These are phyloP conservation scores for Penicillium atrosanguineum DNA, from an alignment of 495 filamentous ascomycete genomes.

Conservation along the genomic window DNA sequence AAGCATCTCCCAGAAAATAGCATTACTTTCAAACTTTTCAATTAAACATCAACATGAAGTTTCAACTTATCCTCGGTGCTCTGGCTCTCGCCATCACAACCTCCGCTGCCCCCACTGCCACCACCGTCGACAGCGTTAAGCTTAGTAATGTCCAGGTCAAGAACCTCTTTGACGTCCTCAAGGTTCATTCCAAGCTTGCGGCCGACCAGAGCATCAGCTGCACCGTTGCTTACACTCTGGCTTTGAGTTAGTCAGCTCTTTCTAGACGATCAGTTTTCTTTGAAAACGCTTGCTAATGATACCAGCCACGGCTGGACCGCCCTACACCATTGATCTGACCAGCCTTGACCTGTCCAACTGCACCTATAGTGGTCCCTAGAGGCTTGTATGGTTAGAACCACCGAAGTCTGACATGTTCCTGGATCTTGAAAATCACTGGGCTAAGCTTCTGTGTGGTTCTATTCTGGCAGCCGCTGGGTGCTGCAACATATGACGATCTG, in stretches of 20 bases:
- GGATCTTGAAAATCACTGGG: background rate
- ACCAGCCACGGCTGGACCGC: conserved; percentile 5
- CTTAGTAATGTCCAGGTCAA: conserved; percentile 9
- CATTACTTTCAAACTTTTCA: background rate
- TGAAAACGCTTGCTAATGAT: background rate
- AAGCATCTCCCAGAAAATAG: background rate
- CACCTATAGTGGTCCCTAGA: conserved; percentile 10
- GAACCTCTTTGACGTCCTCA: conserved; percentile 3
- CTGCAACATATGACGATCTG: background rate
- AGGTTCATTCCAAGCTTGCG: background rate
- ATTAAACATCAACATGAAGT: conserved; percentile 11
- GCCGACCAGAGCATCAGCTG: conserved; percentile 14
- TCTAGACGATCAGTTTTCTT: background rate
- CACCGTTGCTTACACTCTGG: conserved; percentile 12
- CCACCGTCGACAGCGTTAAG: background rate
- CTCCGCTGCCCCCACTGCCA: conserved; percentile 1
- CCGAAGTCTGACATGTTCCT: background rate
- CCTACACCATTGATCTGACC: conserved; percentile 14
- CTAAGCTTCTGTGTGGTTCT: background rate
- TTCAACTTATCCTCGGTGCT: conserved; percentile 5
- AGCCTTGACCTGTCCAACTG: conserved; percentile 15
- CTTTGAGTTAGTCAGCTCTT: conserved; percentile 9
- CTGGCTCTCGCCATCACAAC: conserved; percentile 6
- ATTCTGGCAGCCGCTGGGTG: background rate
- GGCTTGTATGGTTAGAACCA: background rate